A percentile compares a stretch with the other conserved stretches of the same genome.
Conservation (phyloP, 768 basidiomycete species). For the Cystofilobasidium ferigula region DNA sequence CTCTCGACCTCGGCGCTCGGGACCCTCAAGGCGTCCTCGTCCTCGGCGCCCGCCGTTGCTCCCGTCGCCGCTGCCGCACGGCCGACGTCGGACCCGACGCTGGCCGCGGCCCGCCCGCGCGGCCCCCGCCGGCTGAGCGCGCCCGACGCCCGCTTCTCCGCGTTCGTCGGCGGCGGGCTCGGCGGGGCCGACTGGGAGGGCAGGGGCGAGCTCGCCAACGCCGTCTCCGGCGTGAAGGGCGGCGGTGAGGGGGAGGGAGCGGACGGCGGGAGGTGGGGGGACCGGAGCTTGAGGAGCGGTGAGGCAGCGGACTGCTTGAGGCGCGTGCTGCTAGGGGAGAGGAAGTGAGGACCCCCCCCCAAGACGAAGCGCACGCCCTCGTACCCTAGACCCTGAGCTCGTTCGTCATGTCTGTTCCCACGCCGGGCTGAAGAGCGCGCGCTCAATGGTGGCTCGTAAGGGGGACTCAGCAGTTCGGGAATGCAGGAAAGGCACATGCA, state of each 20-base stretch:
- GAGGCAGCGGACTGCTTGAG: background rate
- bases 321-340: too few species aligned
- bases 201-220: conserved; percentile 11
- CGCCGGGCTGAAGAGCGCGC: too few species aligned
- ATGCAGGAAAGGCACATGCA: too few species aligned
- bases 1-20: conserved; percentile 5
- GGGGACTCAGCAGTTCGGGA: too few species aligned
- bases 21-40: background rate
- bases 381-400: too few species aligned
- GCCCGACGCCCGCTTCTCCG: conserved; percentile 12
- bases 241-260: background rate
- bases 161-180: conserved; percentile 12
- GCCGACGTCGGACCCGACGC: background rate
- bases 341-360: too few species aligned
- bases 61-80: conserved; percentile 2
- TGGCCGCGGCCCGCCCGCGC: background rate
- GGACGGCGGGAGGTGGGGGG: background rate
- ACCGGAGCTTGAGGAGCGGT: background rate
- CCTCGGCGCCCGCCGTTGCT: too few species aligned
- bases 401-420: too few species aligned
- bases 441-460: too few species aligned
- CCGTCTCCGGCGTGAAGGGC: background rate
- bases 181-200: conserved; percentile 20
- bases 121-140: background rate
- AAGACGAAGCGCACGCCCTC: too few species aligned